Conservation (phyloP, 2,329 filamentous ascomycete genomes). For the Penicillium nordicum region DNA sequence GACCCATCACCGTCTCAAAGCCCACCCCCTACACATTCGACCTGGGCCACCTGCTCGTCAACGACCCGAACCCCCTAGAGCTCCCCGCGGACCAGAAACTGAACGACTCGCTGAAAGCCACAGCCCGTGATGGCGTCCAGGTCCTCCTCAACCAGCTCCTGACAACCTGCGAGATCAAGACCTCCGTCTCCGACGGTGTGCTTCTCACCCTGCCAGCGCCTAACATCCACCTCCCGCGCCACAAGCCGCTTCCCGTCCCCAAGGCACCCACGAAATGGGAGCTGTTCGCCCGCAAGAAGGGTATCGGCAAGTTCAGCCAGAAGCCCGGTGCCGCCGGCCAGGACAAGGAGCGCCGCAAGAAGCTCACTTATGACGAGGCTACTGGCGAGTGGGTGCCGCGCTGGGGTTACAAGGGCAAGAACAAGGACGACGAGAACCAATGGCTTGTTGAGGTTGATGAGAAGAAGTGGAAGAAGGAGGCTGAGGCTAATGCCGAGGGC, state of each 20-base stretch:
- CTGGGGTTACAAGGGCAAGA: conserved; percentile 91
- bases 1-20: conserved; percentile 67
- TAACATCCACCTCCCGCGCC: conserved; percentile 72
- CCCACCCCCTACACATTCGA: conserved; percentile 91
- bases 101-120: conserved; percentile 66
- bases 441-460: conserved; percentile 92
- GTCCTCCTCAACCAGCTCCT: conserved; percentile 91
- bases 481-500: conserved; percentile 53
- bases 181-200: conserved; percentile 63
- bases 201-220: conserved; percentile 72
- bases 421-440: conserved; percentile 76
- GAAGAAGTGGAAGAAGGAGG: conserved; percentile 68
- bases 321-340: conserved; percentile 56
- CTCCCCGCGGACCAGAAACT: conserved; percentile 49
- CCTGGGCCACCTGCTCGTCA: conserved; percentile 78
- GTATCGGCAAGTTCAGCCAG: conserved; percentile 79
- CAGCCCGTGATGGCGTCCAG: conserved; percentile 87
- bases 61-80: conserved; percentile 79
- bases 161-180: conserved; percentile 75
- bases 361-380: conserved; percentile 79
- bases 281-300: conserved; percentile 93
- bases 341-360: conserved; percentile 59
- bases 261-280: conserved; percentile 92
- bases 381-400: conserved; percentile 86
- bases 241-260: conserved; percentile 81